phyloP scores from a whole-genome alignment of 2,329 filamentous ascomycete species.

The Cladosporium sp. region DNA sequence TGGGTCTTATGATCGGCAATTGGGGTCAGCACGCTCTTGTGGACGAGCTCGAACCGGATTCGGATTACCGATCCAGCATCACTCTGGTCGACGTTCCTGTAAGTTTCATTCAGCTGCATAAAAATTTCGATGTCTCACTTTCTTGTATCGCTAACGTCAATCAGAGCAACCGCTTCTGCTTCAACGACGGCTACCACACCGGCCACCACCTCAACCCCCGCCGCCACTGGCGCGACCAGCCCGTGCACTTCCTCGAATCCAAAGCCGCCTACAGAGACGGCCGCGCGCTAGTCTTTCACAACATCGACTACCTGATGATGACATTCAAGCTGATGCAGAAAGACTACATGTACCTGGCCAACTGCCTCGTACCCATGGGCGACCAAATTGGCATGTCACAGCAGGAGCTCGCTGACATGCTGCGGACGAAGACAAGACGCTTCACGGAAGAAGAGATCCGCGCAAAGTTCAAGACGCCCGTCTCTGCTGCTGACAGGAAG shows the following conservation, averaged over 20 bases:
- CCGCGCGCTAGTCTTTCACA: conserved; percentile 70
- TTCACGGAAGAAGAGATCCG: conserved; percentile 64
- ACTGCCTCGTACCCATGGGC: conserved; percentile 69
- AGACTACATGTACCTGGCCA: conserved; percentile 66
- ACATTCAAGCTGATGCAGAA: conserved; percentile 65
- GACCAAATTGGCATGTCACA: conserved; percentile 64
- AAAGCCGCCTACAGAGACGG: conserved; percentile 64
- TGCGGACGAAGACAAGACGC: conserved; percentile 60
- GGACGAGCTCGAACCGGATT: conserved; percentile 68
- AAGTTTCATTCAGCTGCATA: conserved; percentile 33
- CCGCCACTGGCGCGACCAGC: conserved; percentile 78
- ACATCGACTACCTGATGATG: conserved; percentile 77
- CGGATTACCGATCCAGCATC: conserved; percentile 74
- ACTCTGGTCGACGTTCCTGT: conserved; percentile 75
- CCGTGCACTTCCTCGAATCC: conserved; percentile 65
- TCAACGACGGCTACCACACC: conserved; percentile 79
- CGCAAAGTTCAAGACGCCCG: conserved; percentile 46
- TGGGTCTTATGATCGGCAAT: conserved; percentile 76
- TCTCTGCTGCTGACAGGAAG: not conserved
- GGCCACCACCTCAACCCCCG: conserved; percentile 75
- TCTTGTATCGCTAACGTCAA: not conserved
- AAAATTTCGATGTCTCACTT: not conserved
- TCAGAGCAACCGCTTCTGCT: conserved; percentile 76
- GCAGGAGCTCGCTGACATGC: conserved; percentile 59
- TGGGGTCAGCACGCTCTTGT: conserved; percentile 83